These are phyloP conservation scores for Juglanconis juglandina DNA, from an alignment of 2,329 filamentous ascomycete genomes.

Conservation along the genomic window DNA sequence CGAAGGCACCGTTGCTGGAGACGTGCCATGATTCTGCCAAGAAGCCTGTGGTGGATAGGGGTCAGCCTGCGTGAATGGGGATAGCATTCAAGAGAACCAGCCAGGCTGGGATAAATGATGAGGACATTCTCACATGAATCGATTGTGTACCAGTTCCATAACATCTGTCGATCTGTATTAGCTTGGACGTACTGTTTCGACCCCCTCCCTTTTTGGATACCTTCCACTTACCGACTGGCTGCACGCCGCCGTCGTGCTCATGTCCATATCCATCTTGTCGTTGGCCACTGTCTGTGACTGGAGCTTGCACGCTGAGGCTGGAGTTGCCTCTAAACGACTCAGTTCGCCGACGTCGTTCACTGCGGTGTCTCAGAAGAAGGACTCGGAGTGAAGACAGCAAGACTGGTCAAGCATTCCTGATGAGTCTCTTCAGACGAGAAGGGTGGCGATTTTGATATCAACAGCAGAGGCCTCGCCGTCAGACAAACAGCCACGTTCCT, in stretches of 20 bases:
- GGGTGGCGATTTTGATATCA: too few species aligned
- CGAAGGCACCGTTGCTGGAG: conserved; percentile 37
- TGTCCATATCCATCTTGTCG: conserved; percentile 15
- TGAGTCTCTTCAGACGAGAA: too few species aligned
- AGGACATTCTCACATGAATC: conserved; percentile 10
- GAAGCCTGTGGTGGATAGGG: conserved; percentile 27
- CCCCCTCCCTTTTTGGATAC: background rate
- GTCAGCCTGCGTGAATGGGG: background rate
- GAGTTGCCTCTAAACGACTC: background rate
- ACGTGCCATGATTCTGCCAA: conserved; percentile 39
- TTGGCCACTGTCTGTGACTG: background rate
- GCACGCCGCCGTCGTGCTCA: conserved; percentile 7
- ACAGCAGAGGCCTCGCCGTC: background rate
- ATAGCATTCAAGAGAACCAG: background rate
- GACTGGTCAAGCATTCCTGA: too few species aligned
- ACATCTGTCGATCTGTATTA: conserved; percentile 4
- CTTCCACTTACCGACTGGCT: conserved; percentile 14
- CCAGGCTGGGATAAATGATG: too few species aligned
- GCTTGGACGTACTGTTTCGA: background rate
- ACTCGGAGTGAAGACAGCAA: too few species aligned
- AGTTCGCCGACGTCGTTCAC: background rate
- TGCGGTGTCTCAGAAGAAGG: too few species aligned
- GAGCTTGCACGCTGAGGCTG: background rate
- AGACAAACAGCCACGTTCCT: background rate
- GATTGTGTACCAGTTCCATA: conserved; percentile 20